Evolutionary conservation across 345 rosid genomes (phyloP), one percentile per base, ranked within the genome.

Genomic region (Tarenaya hassleriana): DNA sequence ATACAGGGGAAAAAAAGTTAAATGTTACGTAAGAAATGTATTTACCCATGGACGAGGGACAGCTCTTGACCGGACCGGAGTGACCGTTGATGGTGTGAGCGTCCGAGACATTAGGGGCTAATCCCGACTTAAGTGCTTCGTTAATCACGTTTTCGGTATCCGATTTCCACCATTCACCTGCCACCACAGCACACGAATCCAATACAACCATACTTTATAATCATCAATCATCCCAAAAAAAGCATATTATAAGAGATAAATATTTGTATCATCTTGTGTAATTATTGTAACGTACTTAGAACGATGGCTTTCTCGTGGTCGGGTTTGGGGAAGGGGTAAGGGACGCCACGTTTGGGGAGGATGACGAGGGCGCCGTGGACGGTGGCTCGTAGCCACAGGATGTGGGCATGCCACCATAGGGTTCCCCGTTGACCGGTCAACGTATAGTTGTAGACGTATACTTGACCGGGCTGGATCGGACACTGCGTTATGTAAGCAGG

Each of bases 121-220:
- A 52, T 24, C 98, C 98, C 2, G 95, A 88, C 33, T 81, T 85
- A 43, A 72, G 7, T 1, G 98, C 96, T 61, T 85, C 74, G 10
- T 88, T 81, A 67, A 88, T 74, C 10, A 92, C 78, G 10, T 75
- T 67, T 71, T 92, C 98, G 0, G 96, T 90, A 62, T 88, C 94
- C 0, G 95, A 92, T 68, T 92, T 88, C 96, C 98, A 92, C 96
- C 97, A 90, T 56, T 90, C 97, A 38, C 71, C 94, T 79, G 7
- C 14, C 34, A 29, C 48, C 41, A 33, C 2, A 39, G 16, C 13
- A 38, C 40, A 38, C 40, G n/a, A 27, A 16, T 63, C 21, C 20
- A 16, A 15, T 24, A 24, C 29, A 24, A 24, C 29, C 29, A 2
- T 24, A 24, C n/a, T n/a, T n/a, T n/a, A n/a, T n/a, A n/a, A n/a